Conservation (phyloP, 2,329 filamentous ascomycete species). For the Beauveria asiatica region DNA sequence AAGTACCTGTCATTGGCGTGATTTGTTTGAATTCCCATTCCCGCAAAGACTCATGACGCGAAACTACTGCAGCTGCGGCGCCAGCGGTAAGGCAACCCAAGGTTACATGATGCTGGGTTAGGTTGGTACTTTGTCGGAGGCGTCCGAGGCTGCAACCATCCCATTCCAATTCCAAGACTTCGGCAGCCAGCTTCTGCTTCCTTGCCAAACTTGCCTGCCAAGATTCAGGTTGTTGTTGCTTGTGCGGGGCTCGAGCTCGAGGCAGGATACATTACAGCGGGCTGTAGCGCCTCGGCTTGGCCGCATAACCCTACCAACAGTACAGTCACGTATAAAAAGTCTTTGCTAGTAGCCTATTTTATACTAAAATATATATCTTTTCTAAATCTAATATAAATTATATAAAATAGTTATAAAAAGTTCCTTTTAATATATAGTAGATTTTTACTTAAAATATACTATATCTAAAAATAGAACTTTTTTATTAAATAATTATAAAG, state of each 20-base stretch:
- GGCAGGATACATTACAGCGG: not conserved
- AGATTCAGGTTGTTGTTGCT: not conserved
- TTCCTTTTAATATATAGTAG: too few relatives aligned
- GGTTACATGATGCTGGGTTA: not conserved
- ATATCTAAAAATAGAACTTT: too few relatives aligned
- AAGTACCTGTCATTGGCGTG: not conserved
- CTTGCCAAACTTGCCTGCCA: not conserved
- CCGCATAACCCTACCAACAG: too few relatives aligned
- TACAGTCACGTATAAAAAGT: too few relatives aligned
- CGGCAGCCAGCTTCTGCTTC: too few relatives aligned
- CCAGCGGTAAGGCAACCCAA: not conserved
- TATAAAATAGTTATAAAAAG: too few relatives aligned
- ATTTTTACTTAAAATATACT: too few relatives aligned
- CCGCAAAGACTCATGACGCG: not conserved
- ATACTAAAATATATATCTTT: too few relatives aligned
- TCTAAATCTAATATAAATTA: too few relatives aligned
- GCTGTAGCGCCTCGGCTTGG: not conserved
- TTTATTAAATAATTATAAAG: too few relatives aligned
- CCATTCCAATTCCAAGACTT: not conserved
- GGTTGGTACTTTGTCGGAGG: not conserved
- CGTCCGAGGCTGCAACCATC: slow-evolving; percentile 4
- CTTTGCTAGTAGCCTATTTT: too few relatives aligned
- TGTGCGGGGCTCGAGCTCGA: slow-evolving; percentile 2
- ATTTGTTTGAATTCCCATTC: not conserved
- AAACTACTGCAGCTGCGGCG: not conserved